These are phyloP conservation scores for Candida schatavii DNA, from an alignment of 805 yeast species.

Conservation along the genomic window DNA sequence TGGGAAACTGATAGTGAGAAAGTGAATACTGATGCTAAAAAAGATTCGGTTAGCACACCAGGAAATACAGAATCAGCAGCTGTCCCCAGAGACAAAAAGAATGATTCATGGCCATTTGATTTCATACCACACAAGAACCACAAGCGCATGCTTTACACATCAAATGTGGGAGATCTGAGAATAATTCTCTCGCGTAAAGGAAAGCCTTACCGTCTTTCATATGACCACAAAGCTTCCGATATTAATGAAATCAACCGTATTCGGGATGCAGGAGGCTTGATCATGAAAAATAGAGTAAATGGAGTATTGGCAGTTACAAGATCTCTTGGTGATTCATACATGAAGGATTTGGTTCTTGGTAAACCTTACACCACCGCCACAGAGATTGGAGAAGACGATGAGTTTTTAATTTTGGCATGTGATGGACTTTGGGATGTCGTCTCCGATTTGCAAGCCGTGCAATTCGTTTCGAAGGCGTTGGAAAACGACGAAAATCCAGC, in stretches of 20 bases:
- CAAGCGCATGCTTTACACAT: constrained; percentile 80
- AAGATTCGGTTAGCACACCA: constrained; percentile 1
- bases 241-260: constrained; percentile 72
- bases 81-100: constrained; percentile 11
- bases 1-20: constrained; percentile 57
- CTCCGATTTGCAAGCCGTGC: constrained; percentile 80
- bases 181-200: constrained; percentile 76
- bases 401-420: constrained; percentile 85
- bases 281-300: constrained; percentile 88
- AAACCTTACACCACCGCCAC: constrained; percentile 91
- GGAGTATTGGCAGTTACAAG: constrained; percentile 95
- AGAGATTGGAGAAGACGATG: constrained; percentile 63
- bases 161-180: constrained; percentile 93
- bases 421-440: constrained; percentile 98
- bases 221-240: constrained; percentile 94
- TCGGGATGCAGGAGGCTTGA: constrained; percentile 75
- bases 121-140: constrained; percentile 49
- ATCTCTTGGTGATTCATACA: constrained; percentile 89
- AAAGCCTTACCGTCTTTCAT: constrained; percentile 72
- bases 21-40: background rate
- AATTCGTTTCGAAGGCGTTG: constrained; percentile 46
- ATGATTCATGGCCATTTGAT: constrained; percentile 36
- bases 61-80: constrained; percentile 5
- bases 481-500: constrained; percentile 18
- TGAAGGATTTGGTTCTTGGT: constrained; percentile 86